Percentiles rank a stretch among this genome's conserved stretches.
Evolutionary conservation across 805 yeast genomes (phyloP).

Genomic region (Candida orba): DNA sequence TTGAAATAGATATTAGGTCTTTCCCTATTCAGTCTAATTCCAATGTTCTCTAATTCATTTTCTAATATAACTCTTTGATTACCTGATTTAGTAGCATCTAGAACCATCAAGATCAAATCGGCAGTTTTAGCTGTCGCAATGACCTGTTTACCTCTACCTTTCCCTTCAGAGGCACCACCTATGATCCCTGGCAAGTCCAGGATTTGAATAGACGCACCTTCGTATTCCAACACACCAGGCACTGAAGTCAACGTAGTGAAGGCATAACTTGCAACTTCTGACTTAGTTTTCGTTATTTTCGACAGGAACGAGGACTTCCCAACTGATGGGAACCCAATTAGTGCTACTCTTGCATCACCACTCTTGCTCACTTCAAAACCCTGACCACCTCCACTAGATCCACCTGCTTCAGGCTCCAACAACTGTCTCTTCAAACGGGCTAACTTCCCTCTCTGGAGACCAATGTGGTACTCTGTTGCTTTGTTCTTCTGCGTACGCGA

Average conservation of each 20-base stretch:
- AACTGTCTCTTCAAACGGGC: slow-evolving; percentile 90
- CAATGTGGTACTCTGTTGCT: slow-evolving; percentile 96
- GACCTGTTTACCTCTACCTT: slow-evolving; percentile 96
- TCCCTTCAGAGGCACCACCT: slow-evolving; percentile 94
- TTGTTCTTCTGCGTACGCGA: slow-evolving; percentile 94
- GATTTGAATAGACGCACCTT: slow-evolving; percentile 94
- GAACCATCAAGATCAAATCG: slow-evolving; percentile 84
- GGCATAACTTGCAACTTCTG: slow-evolving; percentile 92
- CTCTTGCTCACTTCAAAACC: slow-evolving; percentile 94
- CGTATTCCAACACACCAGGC: slow-evolving; percentile 90
- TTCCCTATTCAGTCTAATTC: slow-evolving; percentile 77
- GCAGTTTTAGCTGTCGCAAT: slow-evolving; percentile 95
- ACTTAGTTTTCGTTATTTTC: slow-evolving; percentile 86
- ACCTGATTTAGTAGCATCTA: slow-evolving; percentile 91
- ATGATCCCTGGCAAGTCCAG: slow-evolving; percentile 98
- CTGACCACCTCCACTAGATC: slow-evolving; percentile 59
- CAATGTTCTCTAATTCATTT: slow-evolving; percentile 86
- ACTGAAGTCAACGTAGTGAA: slow-evolving; percentile 95
- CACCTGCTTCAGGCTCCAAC: slow-evolving; percentile 76
- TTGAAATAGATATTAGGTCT: slow-evolving; percentile 74
- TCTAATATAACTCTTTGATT: slow-evolving; percentile 86
- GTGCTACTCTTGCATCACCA: slow-evolving; percentile 93
- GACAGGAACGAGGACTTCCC: slow-evolving; percentile 90
- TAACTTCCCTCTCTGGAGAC: slow-evolving; percentile 87
- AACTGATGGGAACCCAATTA: slow-evolving; percentile 96